Percentiles rank a stretch among this genome's conserved stretches.
Evolutionary conservation across 148 eudicot species (phyloP).

Genomic region (Polygonum maritimum): DNA sequence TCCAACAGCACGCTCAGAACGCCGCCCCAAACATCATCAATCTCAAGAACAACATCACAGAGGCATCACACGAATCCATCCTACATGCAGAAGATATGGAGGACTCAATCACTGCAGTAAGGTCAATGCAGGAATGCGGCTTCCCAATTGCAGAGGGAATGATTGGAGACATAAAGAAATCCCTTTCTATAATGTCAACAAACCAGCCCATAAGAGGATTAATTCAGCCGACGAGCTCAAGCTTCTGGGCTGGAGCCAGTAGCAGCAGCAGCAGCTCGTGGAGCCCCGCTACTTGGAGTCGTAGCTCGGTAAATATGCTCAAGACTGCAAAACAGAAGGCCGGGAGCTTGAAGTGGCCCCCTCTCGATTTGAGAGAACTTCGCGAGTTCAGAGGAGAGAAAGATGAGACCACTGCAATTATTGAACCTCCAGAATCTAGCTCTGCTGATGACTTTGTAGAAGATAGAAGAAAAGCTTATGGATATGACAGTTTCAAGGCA

Average conservation of each 20-base stretch:
- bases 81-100: conserved; percentile 77
- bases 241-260: conserved; percentile 30
- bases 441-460: conserved; percentile 10
- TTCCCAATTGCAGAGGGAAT: conserved; percentile 63
- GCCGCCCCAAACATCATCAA: conserved; percentile 71
- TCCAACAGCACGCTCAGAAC: conserved; percentile 81
- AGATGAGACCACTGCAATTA: conserved; percentile 10
- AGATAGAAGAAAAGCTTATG: conserved; percentile 16
- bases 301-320: conserved; percentile 22
- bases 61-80: conserved; percentile 50
- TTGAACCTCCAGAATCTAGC: conserved; percentile 25
- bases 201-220: conserved; percentile 57
- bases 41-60: conserved; percentile 38
- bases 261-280: conserved; percentile 42
- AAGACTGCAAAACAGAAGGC: conserved; percentile 58
- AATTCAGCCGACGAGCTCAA: conserved; percentile 29
- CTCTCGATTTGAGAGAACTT: conserved; percentile 24
- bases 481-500: conserved; percentile 57
- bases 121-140: conserved; percentile 87
- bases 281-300: conserved; percentile 51
- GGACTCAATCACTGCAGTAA: conserved; percentile 59
- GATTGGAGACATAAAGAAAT: conserved; percentile 55
- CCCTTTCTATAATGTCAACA: conserved; percentile 44
- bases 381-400: conserved; percentile 6
- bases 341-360: conserved; percentile 42